Base-by-base conservation (phyloP, 1,139 yeast genomes). In the Candida freyschussii region DNA sequence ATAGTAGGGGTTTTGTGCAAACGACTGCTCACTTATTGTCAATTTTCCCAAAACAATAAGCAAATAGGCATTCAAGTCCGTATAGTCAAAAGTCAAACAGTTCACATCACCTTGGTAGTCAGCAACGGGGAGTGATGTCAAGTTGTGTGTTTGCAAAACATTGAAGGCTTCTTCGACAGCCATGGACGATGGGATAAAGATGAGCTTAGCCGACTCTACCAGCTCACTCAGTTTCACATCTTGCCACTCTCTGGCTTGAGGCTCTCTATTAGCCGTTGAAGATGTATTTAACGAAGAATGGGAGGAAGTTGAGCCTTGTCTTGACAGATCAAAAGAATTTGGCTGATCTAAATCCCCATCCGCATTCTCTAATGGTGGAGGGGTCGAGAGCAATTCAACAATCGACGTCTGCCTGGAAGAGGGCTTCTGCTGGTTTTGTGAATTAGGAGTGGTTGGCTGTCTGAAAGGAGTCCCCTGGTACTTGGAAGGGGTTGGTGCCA, bases 131-230 rank as follows among this genome's bases (percentile, higher is more conserved):
- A 91, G 65, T 20, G 93, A 79, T 3, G 96, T 89, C 52, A 91
- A 70, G 42, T 82, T 78, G 57, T 87, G 72, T 24, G 69, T 60
- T 29, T 72, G 69, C 50, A 91, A 67, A 3, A 80, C 78, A 50
- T 86, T 87, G 62, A 85, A 91, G 2, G 97, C 96, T 38, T 76
- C 69, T 56, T 89, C 96, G 13, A 87, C 93, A 2, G 95, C 76
- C 26, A 75, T 65, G 14, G 69, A 59, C 1, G 71, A 70, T 43
- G 75, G 73, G 44, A 87, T 80, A 32, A 76, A 69, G 32, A 87
- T 73, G 51, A 91, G 69, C 55, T 84, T 82, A 43, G 82, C 87
- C 33, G 74, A 69, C 59, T 86, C 94, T 24, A 86, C 80, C 47
- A 91, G 68, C 48, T 85, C 93, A 14, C 70, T 60, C 44, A 89